Evolutionary conservation across 2,329 filamentous ascomycete species (phyloP).

Genomic region (Fusarium nygamai): DNA sequence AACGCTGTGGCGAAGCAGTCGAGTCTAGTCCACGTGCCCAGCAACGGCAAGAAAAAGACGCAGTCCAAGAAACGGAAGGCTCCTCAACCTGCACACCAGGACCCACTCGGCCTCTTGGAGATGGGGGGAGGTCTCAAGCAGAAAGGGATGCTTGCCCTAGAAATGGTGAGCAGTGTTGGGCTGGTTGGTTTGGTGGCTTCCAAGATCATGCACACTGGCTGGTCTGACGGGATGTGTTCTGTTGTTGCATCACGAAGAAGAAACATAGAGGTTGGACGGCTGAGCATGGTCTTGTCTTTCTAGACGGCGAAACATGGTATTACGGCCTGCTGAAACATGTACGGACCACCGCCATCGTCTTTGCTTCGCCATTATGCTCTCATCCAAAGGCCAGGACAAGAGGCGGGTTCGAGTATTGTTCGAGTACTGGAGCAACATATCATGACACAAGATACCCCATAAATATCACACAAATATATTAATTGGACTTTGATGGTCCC

Average conservation of each 20-base stretch:
- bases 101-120: constrained; percentile 82
- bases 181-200: constrained; percentile 77
- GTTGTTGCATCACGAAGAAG: constrained; percentile 26
- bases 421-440: constrained; percentile 1
- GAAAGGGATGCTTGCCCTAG: constrained; percentile 73
- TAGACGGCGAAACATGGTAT: neutral
- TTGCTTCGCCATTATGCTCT: neutral
- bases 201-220: constrained; percentile 59
- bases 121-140: constrained; percentile 73
- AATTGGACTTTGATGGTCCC: neutral
- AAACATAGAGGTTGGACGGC: constrained; percentile 34
- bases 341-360: neutral
- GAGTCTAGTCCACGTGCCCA: constrained; percentile 27
- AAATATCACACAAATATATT: constrained; percentile 6
- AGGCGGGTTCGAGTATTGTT: neutral
- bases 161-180: constrained; percentile 78
- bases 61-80: constrained; percentile 7
- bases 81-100: constrained; percentile 60
- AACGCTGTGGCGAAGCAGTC: constrained; percentile 23
- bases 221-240: constrained; percentile 32
- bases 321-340: neutral
- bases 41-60: neutral
- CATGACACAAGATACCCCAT: constrained; percentile 38
- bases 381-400: neutral
- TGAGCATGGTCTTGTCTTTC: constrained; percentile 37